Conservation (phyloP, 495 filamentous ascomycete species). For the Hypoxylon intermedium region DNA sequence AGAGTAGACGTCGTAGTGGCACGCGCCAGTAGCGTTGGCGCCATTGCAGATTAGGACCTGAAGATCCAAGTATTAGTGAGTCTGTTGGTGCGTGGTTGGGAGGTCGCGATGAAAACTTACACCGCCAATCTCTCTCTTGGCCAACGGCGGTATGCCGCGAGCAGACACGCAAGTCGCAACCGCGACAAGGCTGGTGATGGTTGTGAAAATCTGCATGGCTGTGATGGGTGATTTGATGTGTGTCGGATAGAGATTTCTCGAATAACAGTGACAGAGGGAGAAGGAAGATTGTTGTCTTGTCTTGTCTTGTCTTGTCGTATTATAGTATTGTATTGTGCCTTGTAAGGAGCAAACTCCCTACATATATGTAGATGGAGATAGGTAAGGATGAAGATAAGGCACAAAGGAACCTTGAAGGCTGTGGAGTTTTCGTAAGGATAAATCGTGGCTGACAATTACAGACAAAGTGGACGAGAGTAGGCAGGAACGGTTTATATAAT, state of each 20-base stretch:
- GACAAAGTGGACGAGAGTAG: slow-evolving; percentile 10
- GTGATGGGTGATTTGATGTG: slow-evolving; percentile 1
- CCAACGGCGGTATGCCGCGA: slow-evolving; percentile 13
- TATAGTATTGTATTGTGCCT: no score
- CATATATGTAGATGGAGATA: no score
- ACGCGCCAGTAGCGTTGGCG: slow-evolving; percentile 49
- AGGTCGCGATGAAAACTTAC: slow-evolving; percentile 32
- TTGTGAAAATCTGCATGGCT: slow-evolving; percentile 33
- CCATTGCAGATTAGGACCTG: slow-evolving; percentile 53
- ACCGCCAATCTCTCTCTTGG: slow-evolving; percentile 43
- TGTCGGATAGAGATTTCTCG: background rate
- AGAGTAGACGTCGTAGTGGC: slow-evolving; percentile 46
- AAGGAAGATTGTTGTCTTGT: slow-evolving; percentile 3
- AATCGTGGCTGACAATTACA: slow-evolving; percentile 19
- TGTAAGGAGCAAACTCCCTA: slow-evolving; percentile 6
- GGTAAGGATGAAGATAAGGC: no score
- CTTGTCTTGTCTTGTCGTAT: no score
- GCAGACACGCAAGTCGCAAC: slow-evolving; percentile 27
- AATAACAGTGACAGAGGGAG: background rate
- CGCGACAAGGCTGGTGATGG: slow-evolving; percentile 29
- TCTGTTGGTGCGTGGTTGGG: background rate
- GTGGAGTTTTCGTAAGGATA: no score
- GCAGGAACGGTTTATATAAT: slow-evolving; percentile 24
- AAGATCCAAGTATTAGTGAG: background rate
- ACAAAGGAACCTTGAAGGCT: no score